A percentile compares a stretch with the other conserved stretches of the same genome.
phyloP scores from a whole-genome alignment of 1,139 yeast genomes.

The Diutina mesorugosa region DNA sequence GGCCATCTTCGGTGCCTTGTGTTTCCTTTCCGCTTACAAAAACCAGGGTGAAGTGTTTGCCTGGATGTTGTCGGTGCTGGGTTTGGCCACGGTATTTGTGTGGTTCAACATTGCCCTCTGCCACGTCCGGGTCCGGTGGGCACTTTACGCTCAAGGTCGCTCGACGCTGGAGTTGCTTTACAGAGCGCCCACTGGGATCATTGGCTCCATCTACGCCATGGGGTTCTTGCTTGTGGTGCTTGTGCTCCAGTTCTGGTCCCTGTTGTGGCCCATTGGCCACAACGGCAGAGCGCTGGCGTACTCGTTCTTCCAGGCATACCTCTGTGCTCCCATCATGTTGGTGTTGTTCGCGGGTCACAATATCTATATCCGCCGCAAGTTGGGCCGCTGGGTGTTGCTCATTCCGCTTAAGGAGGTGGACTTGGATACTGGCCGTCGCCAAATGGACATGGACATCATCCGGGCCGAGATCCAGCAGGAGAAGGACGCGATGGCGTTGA shows the following conservation, averaged over 20 bases:
- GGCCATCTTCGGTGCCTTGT: neutral
- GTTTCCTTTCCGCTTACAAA: neutral
- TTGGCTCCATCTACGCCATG: conserved; percentile 1
- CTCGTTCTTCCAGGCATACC: neutral
- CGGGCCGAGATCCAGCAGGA: conserved; percentile 20
- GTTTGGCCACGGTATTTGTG: neutral
- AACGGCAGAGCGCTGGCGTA: neutral
- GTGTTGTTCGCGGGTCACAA: neutral
- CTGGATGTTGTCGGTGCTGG: conserved; percentile 1
- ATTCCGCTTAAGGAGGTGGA: conserved; percentile 28
- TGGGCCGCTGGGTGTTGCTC: conserved; percentile 17
- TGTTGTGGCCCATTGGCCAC: neutral
- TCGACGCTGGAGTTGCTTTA: neutral
- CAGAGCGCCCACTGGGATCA: neutral
- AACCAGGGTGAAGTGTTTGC: neutral
- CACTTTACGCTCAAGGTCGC: conserved; percentile 1
- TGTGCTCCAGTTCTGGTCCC: neutral
- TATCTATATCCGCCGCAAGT: neutral
- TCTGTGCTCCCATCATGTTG: neutral
- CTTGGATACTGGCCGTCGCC: conserved; percentile 26
- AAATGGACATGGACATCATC: conserved; percentile 9
- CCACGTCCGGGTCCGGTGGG: conserved; percentile 1
- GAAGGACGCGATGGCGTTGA: conserved; percentile 15
- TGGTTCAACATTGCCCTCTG: conserved; percentile 1
- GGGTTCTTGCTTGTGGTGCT: neutral